phyloP scores from a whole-genome alignment of 2,329 filamentous ascomycete species.

The Apiospora phragmitis region DNA sequence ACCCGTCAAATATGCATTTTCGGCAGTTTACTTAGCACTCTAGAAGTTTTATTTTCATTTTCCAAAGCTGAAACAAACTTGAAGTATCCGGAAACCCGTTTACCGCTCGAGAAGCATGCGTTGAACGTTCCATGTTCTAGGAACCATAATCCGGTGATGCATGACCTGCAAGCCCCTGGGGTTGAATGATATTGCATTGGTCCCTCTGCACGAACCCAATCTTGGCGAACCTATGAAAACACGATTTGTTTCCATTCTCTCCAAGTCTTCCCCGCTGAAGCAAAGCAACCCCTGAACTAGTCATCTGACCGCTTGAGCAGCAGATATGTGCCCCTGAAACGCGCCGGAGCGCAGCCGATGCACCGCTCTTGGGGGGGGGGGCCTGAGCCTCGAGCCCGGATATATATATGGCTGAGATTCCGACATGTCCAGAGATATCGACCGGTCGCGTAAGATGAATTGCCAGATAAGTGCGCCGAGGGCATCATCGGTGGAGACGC shows the following conservation, averaged over 20 bases:
- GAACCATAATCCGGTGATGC: not conserved
- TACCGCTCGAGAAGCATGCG: not conserved
- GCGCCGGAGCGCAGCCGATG: constrained; percentile 46
- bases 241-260: constrained; percentile 41
- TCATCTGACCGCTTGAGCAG: constrained; percentile 45
- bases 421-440: constrained; percentile 44
- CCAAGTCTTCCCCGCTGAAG: constrained; percentile 48
- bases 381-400: constrained; percentile 46
- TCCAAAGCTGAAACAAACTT: too few species aligned
- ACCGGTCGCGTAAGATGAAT: constrained; percentile 44
- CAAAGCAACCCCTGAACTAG: constrained; percentile 43
- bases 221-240: constrained; percentile 40
- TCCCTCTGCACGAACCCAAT: constrained; percentile 16
- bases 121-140: not conserved
- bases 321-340: constrained; percentile 48
- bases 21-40: not conserved
- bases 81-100: not conserved
- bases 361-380: constrained; percentile 48
- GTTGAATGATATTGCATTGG: not conserved
- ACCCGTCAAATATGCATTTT: not conserved
- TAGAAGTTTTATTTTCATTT: not conserved
- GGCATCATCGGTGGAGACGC: constrained; percentile 55
- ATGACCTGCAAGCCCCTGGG: too few species aligned
- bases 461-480: constrained; percentile 54
- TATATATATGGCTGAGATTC: constrained; percentile 47